Evolutionary conservation across 805 yeast genomes (phyloP).

Genomic region (Metschnikowia lunata): DNA sequence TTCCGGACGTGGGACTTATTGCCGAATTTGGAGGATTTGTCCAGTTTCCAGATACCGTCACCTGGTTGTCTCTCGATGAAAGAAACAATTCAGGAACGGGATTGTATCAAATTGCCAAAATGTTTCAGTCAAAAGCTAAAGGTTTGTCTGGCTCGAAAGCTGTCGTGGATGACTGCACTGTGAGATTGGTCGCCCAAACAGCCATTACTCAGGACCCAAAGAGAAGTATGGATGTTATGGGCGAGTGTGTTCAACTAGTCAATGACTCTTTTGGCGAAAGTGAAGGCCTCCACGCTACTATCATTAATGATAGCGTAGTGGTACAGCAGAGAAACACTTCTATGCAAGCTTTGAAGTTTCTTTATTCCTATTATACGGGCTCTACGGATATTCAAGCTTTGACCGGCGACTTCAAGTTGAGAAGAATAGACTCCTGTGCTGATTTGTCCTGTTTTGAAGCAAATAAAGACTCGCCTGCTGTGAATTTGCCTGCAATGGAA

Average conservation of each 20-base stretch:
- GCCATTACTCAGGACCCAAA: slow-evolving; percentile 58
- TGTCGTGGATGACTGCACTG: slow-evolving; percentile 69
- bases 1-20: slow-evolving; percentile 70
- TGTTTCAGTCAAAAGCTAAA: slow-evolving; percentile 60
- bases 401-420: slow-evolving; percentile 24
- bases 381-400: slow-evolving; percentile 17
- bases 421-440: slow-evolving; percentile 14
- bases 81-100: slow-evolving; percentile 46
- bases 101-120: slow-evolving; percentile 53
- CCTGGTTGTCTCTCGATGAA: slow-evolving; percentile 63
- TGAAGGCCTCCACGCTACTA: slow-evolving; percentile 63
- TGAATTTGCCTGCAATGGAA: slow-evolving; percentile 5
- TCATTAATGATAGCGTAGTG: slow-evolving; percentile 63
- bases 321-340: slow-evolving; percentile 64
- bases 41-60: slow-evolving; percentile 44
- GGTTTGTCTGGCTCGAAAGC: slow-evolving; percentile 76
- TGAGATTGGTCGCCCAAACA: slow-evolving; percentile 70
- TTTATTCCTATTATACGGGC: slow-evolving; percentile 36
- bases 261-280: slow-evolving; percentile 62
- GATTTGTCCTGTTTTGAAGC: slow-evolving; percentile 4
- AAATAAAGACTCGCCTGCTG: slow-evolving; percentile 2
- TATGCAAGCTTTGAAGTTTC: slow-evolving; percentile 50
- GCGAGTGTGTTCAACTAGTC: slow-evolving; percentile 80
- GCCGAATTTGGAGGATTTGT: slow-evolving; percentile 90
- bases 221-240: slow-evolving; percentile 64